Evolutionary conservation across 1,284 basidiomycete species (phyloP), one percentile per base, ranked within the genome.

Genomic region (Trametes pubescens): DNA sequence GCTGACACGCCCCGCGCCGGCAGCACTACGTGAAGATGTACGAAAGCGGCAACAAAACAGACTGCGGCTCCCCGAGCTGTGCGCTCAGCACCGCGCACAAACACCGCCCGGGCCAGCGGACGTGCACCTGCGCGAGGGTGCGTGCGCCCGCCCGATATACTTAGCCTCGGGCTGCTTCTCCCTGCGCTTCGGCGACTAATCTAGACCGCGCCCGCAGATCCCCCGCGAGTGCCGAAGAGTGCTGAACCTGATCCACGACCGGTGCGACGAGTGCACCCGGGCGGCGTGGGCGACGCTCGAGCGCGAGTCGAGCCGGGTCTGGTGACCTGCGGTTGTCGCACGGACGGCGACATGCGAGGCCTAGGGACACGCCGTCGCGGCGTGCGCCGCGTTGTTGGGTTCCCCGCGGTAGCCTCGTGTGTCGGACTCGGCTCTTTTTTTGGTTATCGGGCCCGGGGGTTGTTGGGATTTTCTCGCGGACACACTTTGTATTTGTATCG

Each of bases 1-100:
- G 26, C 59, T 61, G 13, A 63, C 58, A 11, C 48, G 32, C 21
- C 49, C 5, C 40, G 32, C 21, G 46, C 5, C 40, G 44, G 32
- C 53, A 76, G 74, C 75, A 76, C 65, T 76, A 73, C 56, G 72
- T 76, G 48, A 76, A 76, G 65, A 66, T 71, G 29, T 75, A 75
- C 69, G 75, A 76, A 62, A 72, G 73, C 47, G 75, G 75, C 38
- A 66, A 71, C 69, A 71, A 72, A 64, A 71, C 65, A 51, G 75
- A 76, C 62, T 76, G 75, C 65, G 69, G 69, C 53, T 74, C 72
- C n/a, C 68, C 68, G 54, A 64, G 52, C 44, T 76, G 75, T 49
- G 73, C 67, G 37, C 65, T 75, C 26, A 75, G 74, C 65, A 61
- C 64, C 37, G 71, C 71, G 35, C 75, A 76, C 65, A 69, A 66